A percentile compares a stretch with the other conserved stretches of the same genome.
Conservation (phyloP, 2,329 filamentous ascomycete genomes). For the Bretziella fagacearum region DNA sequence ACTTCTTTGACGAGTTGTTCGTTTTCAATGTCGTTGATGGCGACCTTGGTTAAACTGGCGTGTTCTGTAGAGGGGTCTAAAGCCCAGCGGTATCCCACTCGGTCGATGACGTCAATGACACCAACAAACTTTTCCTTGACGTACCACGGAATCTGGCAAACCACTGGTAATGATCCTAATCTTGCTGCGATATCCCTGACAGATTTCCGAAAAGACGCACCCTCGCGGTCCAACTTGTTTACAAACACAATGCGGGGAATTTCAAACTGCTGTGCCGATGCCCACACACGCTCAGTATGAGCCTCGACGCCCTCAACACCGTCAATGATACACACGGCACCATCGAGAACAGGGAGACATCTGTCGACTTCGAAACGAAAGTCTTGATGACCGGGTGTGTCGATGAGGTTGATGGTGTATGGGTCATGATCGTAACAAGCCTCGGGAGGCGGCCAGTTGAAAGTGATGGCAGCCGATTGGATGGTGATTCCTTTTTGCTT, state of each 20-base stretch:
- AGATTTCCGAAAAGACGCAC: conserved; percentile 64
- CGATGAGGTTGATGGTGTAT: conserved; percentile 68
- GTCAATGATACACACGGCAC: conserved; percentile 82
- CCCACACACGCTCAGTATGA: conserved; percentile 93
- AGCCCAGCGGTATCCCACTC: conserved; percentile 59
- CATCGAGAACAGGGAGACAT: conserved; percentile 73
- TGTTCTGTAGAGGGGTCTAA: conserved; percentile 23
- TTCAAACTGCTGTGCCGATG: conserved; percentile 66
- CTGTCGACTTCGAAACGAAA: conserved; percentile 94
- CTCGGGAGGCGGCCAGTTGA: conserved; percentile 67
- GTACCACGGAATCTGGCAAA: conserved; percentile 95
- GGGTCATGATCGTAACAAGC: background rate
- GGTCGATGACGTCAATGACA: conserved; percentile 65
- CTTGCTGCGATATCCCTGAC: conserved; percentile 71
- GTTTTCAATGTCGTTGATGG: conserved; percentile 13
- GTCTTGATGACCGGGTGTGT: conserved; percentile 92
- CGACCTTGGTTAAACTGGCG: conserved; percentile 24
- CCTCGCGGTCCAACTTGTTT: conserved; percentile 65
- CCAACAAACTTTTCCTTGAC: conserved; percentile 64
- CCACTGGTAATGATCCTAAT: conserved; percentile 67
- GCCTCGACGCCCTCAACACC: conserved; percentile 90
- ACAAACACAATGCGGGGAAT: conserved; percentile 69
- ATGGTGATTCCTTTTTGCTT: conserved; percentile 54
- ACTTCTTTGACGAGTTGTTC: conserved; percentile 37
- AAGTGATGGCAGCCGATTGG: conserved; percentile 88